These are phyloP conservation scores for Corchorus olitorius DNA, from an alignment of 345 rosid genomes.

Conservation along the genomic window DNA sequence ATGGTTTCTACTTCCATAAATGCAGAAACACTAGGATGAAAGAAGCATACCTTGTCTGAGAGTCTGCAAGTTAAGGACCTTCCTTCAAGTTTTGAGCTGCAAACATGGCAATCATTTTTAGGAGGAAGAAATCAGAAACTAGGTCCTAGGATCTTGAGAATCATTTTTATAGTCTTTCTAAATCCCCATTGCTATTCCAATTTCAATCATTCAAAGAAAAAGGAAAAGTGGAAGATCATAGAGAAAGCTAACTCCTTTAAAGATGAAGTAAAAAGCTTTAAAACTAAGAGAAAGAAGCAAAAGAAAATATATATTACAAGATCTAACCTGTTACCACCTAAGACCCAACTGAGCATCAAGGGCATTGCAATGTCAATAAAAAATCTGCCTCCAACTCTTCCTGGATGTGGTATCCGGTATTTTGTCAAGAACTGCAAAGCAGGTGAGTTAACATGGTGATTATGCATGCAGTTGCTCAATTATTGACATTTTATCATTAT, in stretches of 20 bases:
- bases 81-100: slow-evolving; percentile 86
- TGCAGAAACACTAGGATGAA: background rate
- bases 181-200: background rate
- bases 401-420: slow-evolving; percentile 86
- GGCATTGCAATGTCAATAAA: slow-evolving; percentile 81
- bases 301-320: slow-evolving; percentile 9
- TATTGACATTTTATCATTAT: slow-evolving; percentile 11
- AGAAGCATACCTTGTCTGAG: slow-evolving; percentile 65
- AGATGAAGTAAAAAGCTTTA: background rate
- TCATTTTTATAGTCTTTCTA: background rate
- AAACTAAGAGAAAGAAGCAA: background rate
- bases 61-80: slow-evolving; percentile 79
- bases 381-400: slow-evolving; percentile 86
- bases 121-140: background rate
- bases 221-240: background rate
- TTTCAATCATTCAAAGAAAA: background rate
- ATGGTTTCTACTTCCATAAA: background rate
- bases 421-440: slow-evolving; percentile 74
- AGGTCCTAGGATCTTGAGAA: background rate
- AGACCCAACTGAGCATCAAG: slow-evolving; percentile 83
- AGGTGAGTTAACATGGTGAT: slow-evolving; percentile 22
- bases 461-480: background rate
- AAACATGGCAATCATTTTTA: slow-evolving; percentile 8
- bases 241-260: background rate
- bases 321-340: slow-evolving; percentile 89